These are phyloP conservation scores for Xylaria sp. DNA, from an alignment of 2,329 filamentous ascomycete species.

Conservation along the genomic window DNA sequence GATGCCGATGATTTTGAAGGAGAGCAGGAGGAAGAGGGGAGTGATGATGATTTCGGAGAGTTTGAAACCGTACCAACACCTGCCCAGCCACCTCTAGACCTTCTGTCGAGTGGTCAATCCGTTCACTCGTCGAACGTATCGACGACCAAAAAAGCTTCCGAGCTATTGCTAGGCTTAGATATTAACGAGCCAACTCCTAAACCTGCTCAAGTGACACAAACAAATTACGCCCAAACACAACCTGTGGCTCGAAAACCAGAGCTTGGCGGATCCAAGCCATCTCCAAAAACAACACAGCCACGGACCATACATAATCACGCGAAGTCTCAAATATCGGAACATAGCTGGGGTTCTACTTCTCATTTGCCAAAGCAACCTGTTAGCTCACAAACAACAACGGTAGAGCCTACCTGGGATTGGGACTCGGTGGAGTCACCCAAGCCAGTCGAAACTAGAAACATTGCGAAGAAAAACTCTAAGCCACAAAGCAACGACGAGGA, in stretches of 20 bases:
- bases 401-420: conserved; percentile 46
- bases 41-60: conserved; percentile 68
- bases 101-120: conserved; percentile 54
- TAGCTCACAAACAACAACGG: conserved; percentile 36
- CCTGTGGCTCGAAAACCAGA: conserved; percentile 49
- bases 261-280: conserved; percentile 50
- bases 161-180: conserved; percentile 51
- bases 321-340: conserved; percentile 46
- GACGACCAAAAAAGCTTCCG: conserved; percentile 45
- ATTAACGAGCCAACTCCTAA: conserved; percentile 48
- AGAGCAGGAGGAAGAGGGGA: conserved; percentile 52
- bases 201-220: conserved; percentile 61
- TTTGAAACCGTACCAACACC: conserved; percentile 61
- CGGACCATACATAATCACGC: conserved; percentile 44
- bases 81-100: conserved; percentile 47
- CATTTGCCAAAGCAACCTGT: conserved; percentile 52
- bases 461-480: conserved; percentile 16
- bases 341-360: conserved; percentile 65
- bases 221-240: conserved; percentile 63
- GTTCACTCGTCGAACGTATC: conserved; percentile 44
- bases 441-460: conserved; percentile 6
- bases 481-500: conserved; percentile 9
- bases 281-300: conserved; percentile 60
- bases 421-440: conserved; percentile 41
- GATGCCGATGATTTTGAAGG: conserved; percentile 68